Evolutionary conservation across 768 basidiomycete genomes (phyloP).

Genomic region (Chalciporus sphaerocephalus): DNA sequence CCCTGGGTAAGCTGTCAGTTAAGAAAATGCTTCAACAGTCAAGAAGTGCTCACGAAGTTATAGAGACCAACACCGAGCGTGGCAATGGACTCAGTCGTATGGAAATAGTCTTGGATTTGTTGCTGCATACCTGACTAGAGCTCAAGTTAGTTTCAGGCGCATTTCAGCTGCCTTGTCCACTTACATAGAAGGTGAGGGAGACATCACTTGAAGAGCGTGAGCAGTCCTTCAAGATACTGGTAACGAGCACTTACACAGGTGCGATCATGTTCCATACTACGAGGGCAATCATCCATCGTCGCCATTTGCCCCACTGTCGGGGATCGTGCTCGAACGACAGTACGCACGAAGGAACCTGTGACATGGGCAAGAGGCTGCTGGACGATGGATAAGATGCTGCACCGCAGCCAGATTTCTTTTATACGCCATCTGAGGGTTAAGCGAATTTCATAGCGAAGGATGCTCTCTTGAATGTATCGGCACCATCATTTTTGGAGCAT

Average conservation of each 20-base stretch:
- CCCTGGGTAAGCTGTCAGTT: constrained; percentile 12
- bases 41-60: constrained; percentile 12
- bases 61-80: constrained; percentile 22
- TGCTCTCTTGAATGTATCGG: too few relatives aligned
- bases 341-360: constrained; percentile 13
- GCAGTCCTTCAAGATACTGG: neutral
- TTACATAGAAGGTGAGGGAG: constrained; percentile 11
- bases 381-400: neutral
- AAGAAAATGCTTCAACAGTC: neutral
- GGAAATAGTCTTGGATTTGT: constrained; percentile 22
- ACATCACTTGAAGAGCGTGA: constrained; percentile 20
- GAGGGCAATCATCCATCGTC: constrained; percentile 13
- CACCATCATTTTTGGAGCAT: too few relatives aligned
- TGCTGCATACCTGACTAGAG: constrained; percentile 20
- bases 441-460: neutral
- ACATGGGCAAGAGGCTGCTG: constrained; percentile 14
- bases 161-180: neutral
- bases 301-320: constrained; percentile 18
- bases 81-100: constrained; percentile 11
- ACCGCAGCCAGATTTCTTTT: constrained; percentile 5
- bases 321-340: constrained; percentile 22
- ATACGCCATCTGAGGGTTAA: neutral
- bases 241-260: constrained; percentile 2
- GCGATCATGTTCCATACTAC: constrained; percentile 7
- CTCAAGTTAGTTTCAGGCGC: neutral